Conservation (phyloP, 75 land plant species). For the Cupressus sempervirens region DNA sequence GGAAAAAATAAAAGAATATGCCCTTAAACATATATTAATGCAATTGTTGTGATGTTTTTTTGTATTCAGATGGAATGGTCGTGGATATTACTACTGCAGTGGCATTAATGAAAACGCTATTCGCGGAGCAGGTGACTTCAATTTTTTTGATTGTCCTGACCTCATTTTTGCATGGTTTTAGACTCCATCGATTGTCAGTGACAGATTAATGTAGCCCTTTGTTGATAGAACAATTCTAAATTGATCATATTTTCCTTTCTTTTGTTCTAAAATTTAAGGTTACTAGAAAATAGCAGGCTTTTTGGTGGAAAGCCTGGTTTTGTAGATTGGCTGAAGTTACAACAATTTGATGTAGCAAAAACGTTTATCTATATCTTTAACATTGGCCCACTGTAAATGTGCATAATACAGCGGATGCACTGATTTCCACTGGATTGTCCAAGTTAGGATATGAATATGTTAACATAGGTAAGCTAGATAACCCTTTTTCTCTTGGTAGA, state of each 20-base stretch:
- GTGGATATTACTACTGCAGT: constrained; percentile 66
- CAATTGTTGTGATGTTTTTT: not conserved
- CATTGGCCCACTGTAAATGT: not conserved
- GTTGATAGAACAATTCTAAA: not conserved
- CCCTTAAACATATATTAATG: not conserved
- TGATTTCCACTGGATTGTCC: constrained; percentile 76
- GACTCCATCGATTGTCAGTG: not conserved
- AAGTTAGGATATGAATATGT: constrained; percentile 55
- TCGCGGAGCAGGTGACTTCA: constrained; percentile 47
- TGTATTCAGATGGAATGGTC: constrained; percentile 73
- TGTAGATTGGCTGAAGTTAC: not conserved
- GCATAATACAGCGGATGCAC: constrained; percentile 61
- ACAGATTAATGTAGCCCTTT: not conserved
- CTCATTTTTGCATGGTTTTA: not conserved
- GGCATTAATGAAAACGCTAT: constrained; percentile 55
- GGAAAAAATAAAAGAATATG: not conserved
- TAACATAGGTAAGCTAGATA: constrained; percentile 46
- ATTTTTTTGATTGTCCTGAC: not conserved
- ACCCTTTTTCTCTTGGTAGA: not conserved
- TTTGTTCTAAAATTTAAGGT: not conserved
- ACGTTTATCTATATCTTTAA: too few relatives aligned
- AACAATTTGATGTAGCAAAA: not conserved
- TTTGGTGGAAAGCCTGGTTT: not conserved
- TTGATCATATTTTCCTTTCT: not conserved
- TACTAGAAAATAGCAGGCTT: not conserved